A percentile compares a stretch with the other conserved stretches of the same genome.
phyloP scores from a whole-genome alignment of 345 rosid species.

The Odontarrhena argentea region DNA sequence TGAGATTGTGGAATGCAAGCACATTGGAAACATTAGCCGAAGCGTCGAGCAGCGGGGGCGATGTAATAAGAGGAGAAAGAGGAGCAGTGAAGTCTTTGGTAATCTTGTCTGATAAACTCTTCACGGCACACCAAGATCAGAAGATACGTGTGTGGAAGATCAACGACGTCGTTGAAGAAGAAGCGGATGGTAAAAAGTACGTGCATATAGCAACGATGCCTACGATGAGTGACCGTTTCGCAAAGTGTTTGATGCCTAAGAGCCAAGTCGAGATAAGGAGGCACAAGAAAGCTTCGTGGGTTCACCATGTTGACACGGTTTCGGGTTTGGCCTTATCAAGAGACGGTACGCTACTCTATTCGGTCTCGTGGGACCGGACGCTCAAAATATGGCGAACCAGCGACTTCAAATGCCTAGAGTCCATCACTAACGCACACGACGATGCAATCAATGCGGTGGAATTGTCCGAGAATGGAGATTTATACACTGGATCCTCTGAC shows the following conservation, averaged over 20 bases:
- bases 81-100: slow-evolving; percentile 84
- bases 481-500: slow-evolving; percentile 91
- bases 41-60: slow-evolving; percentile 16
- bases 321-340: slow-evolving; percentile 74
- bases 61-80: slow-evolving; percentile 47
- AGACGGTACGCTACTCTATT: slow-evolving; percentile 71
- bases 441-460: slow-evolving; percentile 87
- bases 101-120: slow-evolving; percentile 65
- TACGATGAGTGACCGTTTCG: slow-evolving; percentile 71
- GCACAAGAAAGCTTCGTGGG: slow-evolving; percentile 82
- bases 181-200: slow-evolving; percentile 42
- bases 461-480: slow-evolving; percentile 56
- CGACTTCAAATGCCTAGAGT: slow-evolving; percentile 83
- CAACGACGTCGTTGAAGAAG: slow-evolving; percentile 38
- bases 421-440: slow-evolving; percentile 76
- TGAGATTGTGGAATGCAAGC: slow-evolving; percentile 60
- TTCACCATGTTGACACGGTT: slow-evolving; percentile 81
- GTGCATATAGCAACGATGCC: slow-evolving; percentile 80
- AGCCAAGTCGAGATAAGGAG: slow-evolving; percentile 72
- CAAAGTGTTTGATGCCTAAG: slow-evolving; percentile 58
- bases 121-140: slow-evolving; percentile 93
- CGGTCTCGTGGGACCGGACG: slow-evolving; percentile 94
- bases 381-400: slow-evolving; percentile 82
- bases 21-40: slow-evolving; percentile 43
- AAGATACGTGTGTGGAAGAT: slow-evolving; percentile 95